These are phyloP conservation scores for Xylaria bambusicola DNA, from an alignment of 495 filamentous ascomycete genomes.

Conservation along the genomic window DNA sequence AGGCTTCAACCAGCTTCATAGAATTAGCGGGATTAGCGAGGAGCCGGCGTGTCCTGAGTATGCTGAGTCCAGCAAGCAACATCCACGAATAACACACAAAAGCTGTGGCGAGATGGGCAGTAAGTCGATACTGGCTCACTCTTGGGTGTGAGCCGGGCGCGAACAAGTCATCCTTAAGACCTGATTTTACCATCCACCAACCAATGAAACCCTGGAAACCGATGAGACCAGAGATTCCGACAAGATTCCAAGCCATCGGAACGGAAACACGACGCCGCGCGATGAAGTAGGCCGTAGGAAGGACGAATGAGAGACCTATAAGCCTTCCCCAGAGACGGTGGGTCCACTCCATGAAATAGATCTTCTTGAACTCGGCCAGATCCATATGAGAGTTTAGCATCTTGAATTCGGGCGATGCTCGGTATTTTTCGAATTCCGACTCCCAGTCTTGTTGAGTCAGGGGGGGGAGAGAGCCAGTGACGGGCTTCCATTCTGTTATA, in stretches of 20 bases:
- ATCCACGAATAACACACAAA: slow-evolving; percentile 91
- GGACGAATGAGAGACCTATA: slow-evolving; percentile 83
- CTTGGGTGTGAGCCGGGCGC: slow-evolving; percentile 85
- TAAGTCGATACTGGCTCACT: slow-evolving; percentile 90
- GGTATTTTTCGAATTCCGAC: slow-evolving; percentile 88
- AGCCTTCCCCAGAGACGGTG: slow-evolving; percentile 95
- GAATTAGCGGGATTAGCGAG: slow-evolving; percentile 63
- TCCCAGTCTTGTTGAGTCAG: slow-evolving; percentile 78
- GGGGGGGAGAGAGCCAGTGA: slow-evolving; percentile 91
- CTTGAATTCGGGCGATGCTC: slow-evolving; percentile 85
- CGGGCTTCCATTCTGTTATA: slow-evolving; percentile 98
- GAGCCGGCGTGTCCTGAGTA: slow-evolving; percentile 72
- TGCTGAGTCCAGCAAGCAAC: slow-evolving; percentile 86
- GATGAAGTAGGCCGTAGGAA: slow-evolving; percentile 88
- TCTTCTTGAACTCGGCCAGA: slow-evolving; percentile 91
- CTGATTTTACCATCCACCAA: slow-evolving; percentile 99
- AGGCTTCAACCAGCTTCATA: slow-evolving; percentile 53
- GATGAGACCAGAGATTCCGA: slow-evolving; percentile 83
- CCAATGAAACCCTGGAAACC: slow-evolving; percentile 94
- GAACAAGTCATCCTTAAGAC: slow-evolving; percentile 91
- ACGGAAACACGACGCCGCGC: slow-evolving; percentile 74
- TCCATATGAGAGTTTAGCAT: slow-evolving; percentile 90
- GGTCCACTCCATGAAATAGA: slow-evolving; percentile 99
- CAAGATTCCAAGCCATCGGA: slow-evolving; percentile 74
- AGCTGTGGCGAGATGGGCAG: slow-evolving; percentile 84